These are phyloP conservation scores for Cenchrus purpureus DNA, from an alignment of 176 grass and related monocot species.

Conservation along the genomic window DNA sequence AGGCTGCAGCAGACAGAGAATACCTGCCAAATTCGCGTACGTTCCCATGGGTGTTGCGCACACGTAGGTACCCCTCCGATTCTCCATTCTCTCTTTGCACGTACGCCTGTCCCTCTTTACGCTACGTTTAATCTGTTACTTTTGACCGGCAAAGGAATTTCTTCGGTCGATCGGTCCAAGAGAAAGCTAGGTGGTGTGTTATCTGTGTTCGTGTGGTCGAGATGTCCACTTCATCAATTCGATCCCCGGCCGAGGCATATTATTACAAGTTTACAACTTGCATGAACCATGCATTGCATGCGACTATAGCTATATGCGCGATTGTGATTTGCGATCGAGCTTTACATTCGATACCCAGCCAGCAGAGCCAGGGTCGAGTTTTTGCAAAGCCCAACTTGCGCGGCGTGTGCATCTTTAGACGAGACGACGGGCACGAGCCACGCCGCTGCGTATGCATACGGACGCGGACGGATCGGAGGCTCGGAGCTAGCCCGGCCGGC, in stretches of 20 bases:
- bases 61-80: background rate
- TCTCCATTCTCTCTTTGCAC: background rate
- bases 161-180: background rate
- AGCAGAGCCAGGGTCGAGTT: background rate
- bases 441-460: background rate
- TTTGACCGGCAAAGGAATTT: background rate
- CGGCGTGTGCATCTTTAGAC: background rate
- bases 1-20: background rate
- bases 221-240: background rate
- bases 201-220: background rate
- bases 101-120: background rate
- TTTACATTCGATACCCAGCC: background rate
- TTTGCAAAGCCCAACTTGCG: constrained; percentile 6
- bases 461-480: background rate
- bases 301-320: background rate
- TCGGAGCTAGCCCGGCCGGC: too few relatives aligned
- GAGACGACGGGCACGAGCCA: constrained; percentile 28
- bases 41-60: background rate
- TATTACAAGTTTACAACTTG: background rate
- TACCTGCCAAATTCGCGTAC: background rate
- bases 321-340: background rate
- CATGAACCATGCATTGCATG: constrained; percentile 10
- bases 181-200: background rate
- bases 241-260: background rate
- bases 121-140: background rate